A percentile compares a stretch with the other conserved stretches of the same genome.
Conservation (phyloP, 345 rosid species). For the Tarenaya hassleriana region DNA sequence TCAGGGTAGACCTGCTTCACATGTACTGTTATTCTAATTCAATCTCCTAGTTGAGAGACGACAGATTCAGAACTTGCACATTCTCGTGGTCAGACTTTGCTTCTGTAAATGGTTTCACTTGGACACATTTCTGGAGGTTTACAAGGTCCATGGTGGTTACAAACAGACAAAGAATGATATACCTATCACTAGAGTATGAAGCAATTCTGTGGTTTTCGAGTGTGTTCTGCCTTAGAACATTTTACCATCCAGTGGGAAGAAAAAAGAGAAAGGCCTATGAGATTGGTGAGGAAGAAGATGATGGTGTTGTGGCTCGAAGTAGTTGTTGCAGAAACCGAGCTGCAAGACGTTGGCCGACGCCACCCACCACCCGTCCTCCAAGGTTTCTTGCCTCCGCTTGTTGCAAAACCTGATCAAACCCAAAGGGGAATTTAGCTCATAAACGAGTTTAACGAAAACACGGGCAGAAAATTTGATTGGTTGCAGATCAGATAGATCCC, state of each 20-base stretch:
- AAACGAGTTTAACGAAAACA: background rate
- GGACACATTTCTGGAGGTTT: background rate
- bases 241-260: constrained; percentile 14
- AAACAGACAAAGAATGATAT: constrained; percentile 25
- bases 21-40: no score
- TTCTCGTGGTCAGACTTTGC: background rate
- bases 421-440: background rate
- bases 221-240: constrained; percentile 22
- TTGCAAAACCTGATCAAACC: constrained; percentile 69
- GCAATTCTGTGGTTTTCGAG: constrained; percentile 28
- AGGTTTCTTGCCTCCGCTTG: constrained; percentile 78
- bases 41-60: no score
- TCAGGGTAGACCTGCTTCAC: no score
- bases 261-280: constrained; percentile 25
- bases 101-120: constrained; percentile 3
- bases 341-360: constrained; percentile 79
- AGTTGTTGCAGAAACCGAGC: constrained; percentile 89
- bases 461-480: background rate
- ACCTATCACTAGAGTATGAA: constrained; percentile 22
- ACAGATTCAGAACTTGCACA: no score
- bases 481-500: background rate
- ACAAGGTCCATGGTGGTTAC: background rate
- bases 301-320: constrained; percentile 43
- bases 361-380: constrained; percentile 70
- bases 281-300: constrained; percentile 43